Conservation (phyloP, 1,284 basidiomycete species). For the Sanghuangporus sanghuang region DNA sequence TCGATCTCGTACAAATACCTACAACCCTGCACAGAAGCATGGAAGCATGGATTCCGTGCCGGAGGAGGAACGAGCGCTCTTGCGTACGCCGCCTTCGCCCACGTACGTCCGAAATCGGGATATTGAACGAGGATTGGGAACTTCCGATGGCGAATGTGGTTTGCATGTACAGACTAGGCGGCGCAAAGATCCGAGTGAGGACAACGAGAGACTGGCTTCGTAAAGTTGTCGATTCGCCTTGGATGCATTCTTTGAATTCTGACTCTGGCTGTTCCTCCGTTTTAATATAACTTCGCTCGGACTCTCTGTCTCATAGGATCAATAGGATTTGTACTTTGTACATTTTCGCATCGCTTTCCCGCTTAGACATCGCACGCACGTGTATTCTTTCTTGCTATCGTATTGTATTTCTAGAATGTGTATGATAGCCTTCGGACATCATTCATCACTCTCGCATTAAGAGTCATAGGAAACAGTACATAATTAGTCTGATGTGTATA, state of each 20-base stretch:
- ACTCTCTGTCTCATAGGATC: neutral
- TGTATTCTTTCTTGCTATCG: constrained; percentile 1
- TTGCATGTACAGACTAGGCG: neutral
- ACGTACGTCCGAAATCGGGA: neutral
- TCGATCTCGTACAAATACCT: neutral
- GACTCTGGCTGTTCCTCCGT: no score
- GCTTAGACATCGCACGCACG: neutral
- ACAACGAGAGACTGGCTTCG: neutral
- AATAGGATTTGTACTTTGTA: neutral
- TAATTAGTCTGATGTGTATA: no score
- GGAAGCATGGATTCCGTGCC: neutral
- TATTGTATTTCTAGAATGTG: constrained; percentile 2
- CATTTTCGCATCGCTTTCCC: no score
- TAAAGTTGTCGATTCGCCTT: neutral
- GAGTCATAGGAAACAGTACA: no score
- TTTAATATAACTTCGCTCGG: no score
- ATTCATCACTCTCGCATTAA: neutral
- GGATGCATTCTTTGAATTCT: no score
- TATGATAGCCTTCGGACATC: neutral
- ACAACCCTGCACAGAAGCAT: neutral
- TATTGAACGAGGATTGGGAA: neutral
- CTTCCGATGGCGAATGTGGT: neutral
- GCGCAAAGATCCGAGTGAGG: neutral
- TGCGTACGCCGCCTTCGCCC: neutral
- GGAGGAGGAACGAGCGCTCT: constrained; percentile 2